A percentile compares a stretch with the other conserved stretches of the same genome.
Conservation (phyloP, 495 filamentous ascomycete species). For the Penicillium steckii region DNA sequence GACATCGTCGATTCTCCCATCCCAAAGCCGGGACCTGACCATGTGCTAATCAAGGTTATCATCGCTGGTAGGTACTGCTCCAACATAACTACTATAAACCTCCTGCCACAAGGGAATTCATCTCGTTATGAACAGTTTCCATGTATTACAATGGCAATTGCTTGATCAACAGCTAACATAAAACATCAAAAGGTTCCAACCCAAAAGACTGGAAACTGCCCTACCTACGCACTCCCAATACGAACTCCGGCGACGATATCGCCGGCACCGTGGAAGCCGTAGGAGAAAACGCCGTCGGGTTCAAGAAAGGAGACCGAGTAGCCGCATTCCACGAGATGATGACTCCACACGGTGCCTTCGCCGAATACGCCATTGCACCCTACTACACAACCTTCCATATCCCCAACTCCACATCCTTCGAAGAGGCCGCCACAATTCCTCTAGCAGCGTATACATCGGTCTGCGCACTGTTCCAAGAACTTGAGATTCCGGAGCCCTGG, state of each 20-base stretch:
- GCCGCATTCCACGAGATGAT: not conserved
- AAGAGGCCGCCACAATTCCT: constrained; percentile 71
- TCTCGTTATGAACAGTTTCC: no score
- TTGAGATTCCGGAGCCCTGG: no score
- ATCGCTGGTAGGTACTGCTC: not conserved
- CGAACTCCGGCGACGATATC: not conserved
- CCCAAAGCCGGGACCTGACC: not conserved
- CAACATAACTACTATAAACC: no score
- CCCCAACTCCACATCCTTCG: constrained; percentile 61
- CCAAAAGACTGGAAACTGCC: not conserved
- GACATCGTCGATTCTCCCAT: not conserved
- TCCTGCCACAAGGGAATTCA: no score
- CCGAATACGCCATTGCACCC: constrained; percentile 68
- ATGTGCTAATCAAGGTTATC: not conserved
- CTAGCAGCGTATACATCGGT: constrained; percentile 75
- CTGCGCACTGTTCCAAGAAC: constrained; percentile 58
- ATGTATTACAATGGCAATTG: no score
- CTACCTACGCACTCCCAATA: not conserved
- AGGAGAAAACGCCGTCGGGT: not conserved
- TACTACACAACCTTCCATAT: constrained; percentile 69
- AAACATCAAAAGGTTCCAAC: no score
- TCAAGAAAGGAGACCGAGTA: not conserved
- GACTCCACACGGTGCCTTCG: constrained; percentile 58
- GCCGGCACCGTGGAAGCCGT: not conserved
- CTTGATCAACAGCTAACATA: no score